Evolutionary conservation across 495 filamentous ascomycete species (phyloP).

Genomic region (Zalerion maritima): DNA sequence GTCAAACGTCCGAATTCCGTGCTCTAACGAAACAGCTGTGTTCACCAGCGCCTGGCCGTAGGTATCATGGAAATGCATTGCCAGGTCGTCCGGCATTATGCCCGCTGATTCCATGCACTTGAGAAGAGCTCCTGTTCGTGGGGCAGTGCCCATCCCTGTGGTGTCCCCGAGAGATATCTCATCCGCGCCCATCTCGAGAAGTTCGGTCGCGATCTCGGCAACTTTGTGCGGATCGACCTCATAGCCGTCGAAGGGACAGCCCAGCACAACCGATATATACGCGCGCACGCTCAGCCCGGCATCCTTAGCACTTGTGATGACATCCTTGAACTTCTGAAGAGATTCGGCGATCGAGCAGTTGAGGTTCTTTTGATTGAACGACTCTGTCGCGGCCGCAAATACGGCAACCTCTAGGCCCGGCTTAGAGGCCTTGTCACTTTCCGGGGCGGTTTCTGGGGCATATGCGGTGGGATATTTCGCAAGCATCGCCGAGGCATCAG

Average conservation of each 20-base stretch:
- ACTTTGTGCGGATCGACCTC: constrained; percentile 66
- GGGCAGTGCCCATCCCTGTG: constrained; percentile 90
- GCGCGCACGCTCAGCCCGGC: constrained; percentile 64
- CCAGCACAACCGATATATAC: constrained; percentile 88
- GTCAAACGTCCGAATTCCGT: constrained; percentile 82
- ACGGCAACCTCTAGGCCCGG: constrained; percentile 67
- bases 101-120: constrained; percentile 59
- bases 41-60: constrained; percentile 93
- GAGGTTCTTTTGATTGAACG: constrained; percentile 80
- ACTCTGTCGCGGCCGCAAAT: constrained; percentile 84
- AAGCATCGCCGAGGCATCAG: constrained; percentile 33
- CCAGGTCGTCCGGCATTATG: constrained; percentile 64
- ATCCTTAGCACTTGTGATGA: constrained; percentile 60
- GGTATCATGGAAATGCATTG: constrained; percentile 93
- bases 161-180: constrained; percentile 92
- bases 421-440: constrained; percentile 14
- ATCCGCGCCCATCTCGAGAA: constrained; percentile 91
- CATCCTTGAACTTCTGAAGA: constrained; percentile 56
- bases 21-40: constrained; percentile 70
- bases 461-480: constrained; percentile 21
- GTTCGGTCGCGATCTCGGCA: constrained; percentile 62
- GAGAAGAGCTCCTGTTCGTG: constrained; percentile 57
- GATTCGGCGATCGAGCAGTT: constrained; percentile 81
- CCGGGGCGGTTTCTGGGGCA: constrained; percentile 20
- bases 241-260: constrained; percentile 87